Percentiles rank a stretch among this genome's conserved stretches.
Conservation (phyloP, 2,329 filamentous ascomycete species). For the Nigrospora oryzae region DNA sequence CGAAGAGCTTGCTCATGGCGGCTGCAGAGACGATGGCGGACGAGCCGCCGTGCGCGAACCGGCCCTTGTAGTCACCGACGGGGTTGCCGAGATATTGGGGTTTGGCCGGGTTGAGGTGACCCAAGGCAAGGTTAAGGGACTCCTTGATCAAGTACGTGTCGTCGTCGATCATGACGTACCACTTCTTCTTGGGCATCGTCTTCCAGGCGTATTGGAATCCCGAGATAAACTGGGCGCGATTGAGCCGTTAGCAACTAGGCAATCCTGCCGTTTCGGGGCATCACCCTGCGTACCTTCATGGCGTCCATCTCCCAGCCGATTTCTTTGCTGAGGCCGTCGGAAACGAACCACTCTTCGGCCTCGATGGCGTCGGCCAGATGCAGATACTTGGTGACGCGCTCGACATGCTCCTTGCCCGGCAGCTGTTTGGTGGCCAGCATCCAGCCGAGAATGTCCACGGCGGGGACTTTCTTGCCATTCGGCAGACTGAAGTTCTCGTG, state of each 20-base stretch:
- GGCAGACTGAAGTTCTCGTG: conserved; percentile 13
- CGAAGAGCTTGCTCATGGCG: conserved; percentile 37
- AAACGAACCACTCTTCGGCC: conserved; percentile 21
- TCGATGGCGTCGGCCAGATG: conserved; percentile 21
- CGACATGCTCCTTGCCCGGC: conserved; percentile 15
- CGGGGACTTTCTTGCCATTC: conserved; percentile 17
- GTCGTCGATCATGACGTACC: conserved; percentile 51
- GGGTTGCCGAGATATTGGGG: conserved; percentile 48
- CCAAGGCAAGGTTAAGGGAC: conserved; percentile 37
- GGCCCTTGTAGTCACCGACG: conserved; percentile 44
- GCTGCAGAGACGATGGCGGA: conserved; percentile 42
- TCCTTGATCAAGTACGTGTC: conserved; percentile 46
- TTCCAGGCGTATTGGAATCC: conserved; percentile 43
- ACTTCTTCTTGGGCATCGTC: conserved; percentile 44
- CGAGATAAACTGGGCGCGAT: conserved; percentile 37
- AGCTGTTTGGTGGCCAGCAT: conserved; percentile 18
- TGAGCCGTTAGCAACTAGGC: too few species aligned
- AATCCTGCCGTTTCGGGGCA: too few species aligned
- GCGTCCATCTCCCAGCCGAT: conserved; percentile 25
- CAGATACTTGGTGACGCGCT: conserved; percentile 21
- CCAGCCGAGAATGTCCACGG: conserved; percentile 23
- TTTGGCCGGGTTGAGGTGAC: conserved; percentile 35
- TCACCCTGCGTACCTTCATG: conserved; percentile 20
- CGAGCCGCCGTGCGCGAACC: conserved; percentile 50
- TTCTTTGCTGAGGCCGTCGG: conserved; percentile 19